phyloP scores from a whole-genome alignment of 345 rosid genomes.

The Crucihimalaya himalaica region DNA sequence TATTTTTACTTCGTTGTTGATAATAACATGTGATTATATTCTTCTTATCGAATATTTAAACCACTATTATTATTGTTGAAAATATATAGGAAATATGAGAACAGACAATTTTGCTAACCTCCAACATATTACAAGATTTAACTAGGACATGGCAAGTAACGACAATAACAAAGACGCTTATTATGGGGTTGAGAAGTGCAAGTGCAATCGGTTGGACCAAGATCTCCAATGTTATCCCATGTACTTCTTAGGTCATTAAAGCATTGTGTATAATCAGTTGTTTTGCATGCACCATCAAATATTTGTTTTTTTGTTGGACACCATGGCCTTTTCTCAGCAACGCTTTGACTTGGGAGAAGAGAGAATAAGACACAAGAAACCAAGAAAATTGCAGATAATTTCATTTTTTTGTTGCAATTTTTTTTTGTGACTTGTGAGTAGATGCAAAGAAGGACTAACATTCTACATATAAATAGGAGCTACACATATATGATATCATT shows the following conservation, averaged over 20 bases:
- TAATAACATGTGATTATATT: not conserved
- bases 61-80: not conserved
- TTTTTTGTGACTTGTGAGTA: too few relatives aligned
- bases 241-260: constrained; percentile 13
- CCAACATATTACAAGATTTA: not conserved
- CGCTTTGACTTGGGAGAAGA: not conserved
- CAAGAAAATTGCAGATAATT: not conserved
- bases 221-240: constrained; percentile 6
- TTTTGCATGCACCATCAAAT: constrained; percentile 23
- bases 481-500: too few relatives aligned
- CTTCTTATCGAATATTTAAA: not conserved
- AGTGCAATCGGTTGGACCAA: constrained; percentile 30
- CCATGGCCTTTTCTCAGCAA: constrained; percentile 26
- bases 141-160: constrained; percentile 7
- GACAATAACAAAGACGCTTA: constrained; percentile 29
- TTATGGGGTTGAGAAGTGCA: constrained; percentile 25
- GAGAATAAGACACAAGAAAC: not conserved
- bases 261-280: constrained; percentile 24
- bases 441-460: too few relatives aligned
- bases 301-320: constrained; percentile 27
- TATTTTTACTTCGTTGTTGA: too few relatives aligned
- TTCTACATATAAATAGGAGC: too few relatives aligned
- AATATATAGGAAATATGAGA: not conserved
- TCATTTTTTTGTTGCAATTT: not conserved
- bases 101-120: not conserved